Conservation (phyloP, 192 early-diverging fungal genomes). For the Umbelopsis isabellina region DNA sequence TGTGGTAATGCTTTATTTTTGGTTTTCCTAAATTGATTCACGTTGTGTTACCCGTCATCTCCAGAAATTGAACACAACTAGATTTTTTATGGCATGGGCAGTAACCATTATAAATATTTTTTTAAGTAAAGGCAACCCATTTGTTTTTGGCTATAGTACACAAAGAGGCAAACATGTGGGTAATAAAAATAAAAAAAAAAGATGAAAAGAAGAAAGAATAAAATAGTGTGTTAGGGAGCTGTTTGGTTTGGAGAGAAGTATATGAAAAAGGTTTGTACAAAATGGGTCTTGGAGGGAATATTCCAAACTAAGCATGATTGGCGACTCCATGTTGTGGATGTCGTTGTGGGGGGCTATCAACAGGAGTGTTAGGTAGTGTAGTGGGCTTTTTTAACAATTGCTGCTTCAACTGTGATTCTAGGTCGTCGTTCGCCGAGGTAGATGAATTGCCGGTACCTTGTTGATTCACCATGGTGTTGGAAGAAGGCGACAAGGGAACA, state of each 20-base stretch:
- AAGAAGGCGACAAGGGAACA: background rate
- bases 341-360: slow-evolving; percentile 13
- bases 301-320: background rate
- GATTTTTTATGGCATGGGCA: too few relatives aligned
- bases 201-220: too few relatives aligned
- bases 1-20: too few relatives aligned
- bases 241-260: background rate
- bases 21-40: too few relatives aligned
- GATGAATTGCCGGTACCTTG: background rate
- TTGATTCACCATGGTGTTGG: background rate
- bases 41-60: too few relatives aligned
- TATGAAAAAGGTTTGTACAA: background rate
- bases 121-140: background rate
- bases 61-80: too few relatives aligned
- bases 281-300: background rate
- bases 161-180: background rate
- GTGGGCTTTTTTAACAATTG: slow-evolving; percentile 7
- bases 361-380: slow-evolving; percentile 13
- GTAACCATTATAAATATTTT: background rate
- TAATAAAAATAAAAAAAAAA: background rate
- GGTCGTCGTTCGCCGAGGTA: background rate
- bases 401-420: background rate
- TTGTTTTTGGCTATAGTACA: slow-evolving; percentile 12
- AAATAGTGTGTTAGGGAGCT: background rate
- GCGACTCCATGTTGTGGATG: slow-evolving; percentile 1